These are phyloP conservation scores for Penicillium brasilianum DNA, from an alignment of 2,329 filamentous ascomycete species.

Conservation along the genomic window DNA sequence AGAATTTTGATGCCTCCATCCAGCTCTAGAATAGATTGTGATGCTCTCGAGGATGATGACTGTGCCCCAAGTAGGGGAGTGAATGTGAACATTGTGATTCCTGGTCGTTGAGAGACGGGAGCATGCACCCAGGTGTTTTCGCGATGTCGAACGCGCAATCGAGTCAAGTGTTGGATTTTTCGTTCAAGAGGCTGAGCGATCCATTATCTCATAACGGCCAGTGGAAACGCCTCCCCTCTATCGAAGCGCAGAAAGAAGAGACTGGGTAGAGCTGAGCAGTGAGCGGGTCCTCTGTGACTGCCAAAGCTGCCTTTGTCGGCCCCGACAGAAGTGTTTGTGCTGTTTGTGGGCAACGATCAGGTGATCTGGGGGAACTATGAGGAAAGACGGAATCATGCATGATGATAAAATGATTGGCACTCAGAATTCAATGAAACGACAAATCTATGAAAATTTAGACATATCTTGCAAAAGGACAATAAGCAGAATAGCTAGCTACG, in stretches of 20 bases:
- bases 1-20: conserved; percentile 96
- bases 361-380: conserved; percentile 2
- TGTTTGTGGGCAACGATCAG: conserved; percentile 13
- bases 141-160: conserved; percentile 14
- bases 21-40: conserved; percentile 93
- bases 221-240: neutral
- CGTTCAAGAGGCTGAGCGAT: neutral
- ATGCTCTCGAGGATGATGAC: conserved; percentile 76
- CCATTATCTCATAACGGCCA: conserved; percentile 1
- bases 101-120: conserved; percentile 19
- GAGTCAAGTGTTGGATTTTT: neutral
- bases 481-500: too few relatives aligned
- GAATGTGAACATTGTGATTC: conserved; percentile 83
- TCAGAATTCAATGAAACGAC: too few relatives aligned
- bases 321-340: conserved; percentile 13
- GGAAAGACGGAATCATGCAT: neutral
- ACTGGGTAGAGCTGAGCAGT: neutral
- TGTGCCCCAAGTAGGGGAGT: conserved; percentile 90
- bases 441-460: too few relatives aligned
- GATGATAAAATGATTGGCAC: too few relatives aligned
- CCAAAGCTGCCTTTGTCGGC: conserved; percentile 14
- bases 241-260: neutral
- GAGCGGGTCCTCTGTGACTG: conserved; percentile 5
- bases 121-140: conserved; percentile 13
- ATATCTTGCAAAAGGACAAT: too few relatives aligned